These are phyloP conservation scores for Bombardia bombarda DNA, from an alignment of 495 filamentous ascomycete species.

Conservation along the genomic window DNA sequence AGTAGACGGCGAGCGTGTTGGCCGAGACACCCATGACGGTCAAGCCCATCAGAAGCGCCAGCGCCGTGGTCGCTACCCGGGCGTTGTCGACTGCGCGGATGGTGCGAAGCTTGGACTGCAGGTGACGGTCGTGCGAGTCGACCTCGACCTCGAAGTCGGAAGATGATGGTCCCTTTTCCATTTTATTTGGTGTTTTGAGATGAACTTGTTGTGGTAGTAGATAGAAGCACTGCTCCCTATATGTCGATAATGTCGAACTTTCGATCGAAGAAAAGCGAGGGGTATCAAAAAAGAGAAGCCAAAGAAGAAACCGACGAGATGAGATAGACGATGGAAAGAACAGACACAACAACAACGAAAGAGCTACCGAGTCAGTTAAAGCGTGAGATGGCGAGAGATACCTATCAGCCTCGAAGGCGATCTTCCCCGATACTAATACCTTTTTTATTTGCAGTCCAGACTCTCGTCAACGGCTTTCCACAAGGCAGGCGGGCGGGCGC, in stretches of 20 bases:
- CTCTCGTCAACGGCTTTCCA: neutral
- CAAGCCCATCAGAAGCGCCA: slow-evolving; percentile 41
- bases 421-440: neutral
- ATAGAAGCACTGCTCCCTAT: neutral
- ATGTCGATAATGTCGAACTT: too few species aligned
- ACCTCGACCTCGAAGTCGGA: slow-evolving; percentile 32
- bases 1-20: slow-evolving; percentile 41
- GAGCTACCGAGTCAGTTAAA: too few species aligned
- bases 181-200: slow-evolving; percentile 6
- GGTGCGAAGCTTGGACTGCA: slow-evolving; percentile 26
- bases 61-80: slow-evolving; percentile 34
- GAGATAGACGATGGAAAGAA: neutral
- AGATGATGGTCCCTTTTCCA: slow-evolving; percentile 17
- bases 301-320: neutral
- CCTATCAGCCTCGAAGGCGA: neutral
- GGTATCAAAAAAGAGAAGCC: neutral
- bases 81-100: slow-evolving; percentile 32
- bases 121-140: slow-evolving; percentile 25
- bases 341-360: too few species aligned
- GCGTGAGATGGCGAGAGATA: neutral
- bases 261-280: too few species aligned
- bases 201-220: neutral
- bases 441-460: neutral
- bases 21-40: slow-evolving; percentile 40
- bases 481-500: neutral